phyloP scores from a whole-genome alignment of 2,329 filamentous ascomycete genomes.

The Hypoxylon sp. region DNA sequence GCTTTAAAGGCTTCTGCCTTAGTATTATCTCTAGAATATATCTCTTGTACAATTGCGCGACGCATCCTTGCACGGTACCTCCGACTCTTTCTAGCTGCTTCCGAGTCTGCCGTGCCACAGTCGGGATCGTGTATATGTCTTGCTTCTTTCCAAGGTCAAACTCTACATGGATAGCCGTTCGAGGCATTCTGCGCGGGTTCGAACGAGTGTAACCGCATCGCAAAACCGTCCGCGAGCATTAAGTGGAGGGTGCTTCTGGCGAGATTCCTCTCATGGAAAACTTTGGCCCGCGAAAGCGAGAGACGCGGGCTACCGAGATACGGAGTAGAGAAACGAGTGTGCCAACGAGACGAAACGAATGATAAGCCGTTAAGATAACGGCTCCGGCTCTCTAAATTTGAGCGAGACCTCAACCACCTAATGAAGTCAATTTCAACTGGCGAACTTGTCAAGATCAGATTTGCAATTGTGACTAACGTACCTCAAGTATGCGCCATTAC shows the following conservation, averaged over 20 bases:
- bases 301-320: constrained; percentile 7
- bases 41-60: constrained; percentile 54
- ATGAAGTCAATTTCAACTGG: constrained; percentile 6
- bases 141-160: constrained; percentile 41
- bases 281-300: constrained; percentile 7
- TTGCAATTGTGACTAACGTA: constrained; percentile 12
- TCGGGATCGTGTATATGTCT: constrained; percentile 26
- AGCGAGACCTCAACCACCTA: constrained; percentile 19
- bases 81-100: constrained; percentile 39
- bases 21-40: constrained; percentile 65
- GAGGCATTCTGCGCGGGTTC: constrained; percentile 46
- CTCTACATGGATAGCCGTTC: constrained; percentile 35
- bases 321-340: constrained; percentile 21
- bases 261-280: constrained; percentile 22
- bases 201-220: constrained; percentile 40
- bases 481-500: constrained; percentile 3
- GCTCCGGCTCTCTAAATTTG: constrained; percentile 12
- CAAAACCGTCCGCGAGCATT: constrained; percentile 31
- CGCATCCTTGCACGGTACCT: constrained; percentile 37
- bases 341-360: constrained; percentile 29
- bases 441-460: constrained; percentile 13
- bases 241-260: constrained; percentile 9
- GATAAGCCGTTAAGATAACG: constrained; percentile 18
- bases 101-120: constrained; percentile 32
- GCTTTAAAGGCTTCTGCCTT: constrained; percentile 75